Evolutionary conservation across 2,329 filamentous ascomycete genomes (phyloP).

Genomic region (Penicillium sp.): DNA sequence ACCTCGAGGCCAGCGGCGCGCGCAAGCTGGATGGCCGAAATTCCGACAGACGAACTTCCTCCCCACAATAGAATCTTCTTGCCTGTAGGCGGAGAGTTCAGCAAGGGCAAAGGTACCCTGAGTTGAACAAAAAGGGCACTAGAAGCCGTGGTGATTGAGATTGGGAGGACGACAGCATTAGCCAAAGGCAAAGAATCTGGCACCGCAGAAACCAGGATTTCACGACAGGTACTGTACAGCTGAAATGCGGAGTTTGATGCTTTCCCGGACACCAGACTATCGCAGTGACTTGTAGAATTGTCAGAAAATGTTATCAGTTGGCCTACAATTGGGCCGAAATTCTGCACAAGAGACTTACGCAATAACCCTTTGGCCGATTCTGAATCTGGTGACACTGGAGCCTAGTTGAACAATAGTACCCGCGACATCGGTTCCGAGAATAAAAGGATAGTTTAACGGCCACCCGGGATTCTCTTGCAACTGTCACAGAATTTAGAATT

Average conservation of each 20-base stretch:
- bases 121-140: slow-evolving; percentile 35
- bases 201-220: slow-evolving; percentile 29
- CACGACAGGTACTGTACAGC: slow-evolving; percentile 31
- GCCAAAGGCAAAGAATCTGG: slow-evolving; percentile 38
- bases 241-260: slow-evolving; percentile 32
- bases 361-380: slow-evolving; percentile 32
- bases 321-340: no score
- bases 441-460: slow-evolving; percentile 15
- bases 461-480: slow-evolving; percentile 4
- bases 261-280: slow-evolving; percentile 29
- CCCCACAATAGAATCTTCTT: slow-evolving; percentile 49
- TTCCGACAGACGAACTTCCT: slow-evolving; percentile 49
- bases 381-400: slow-evolving; percentile 28
- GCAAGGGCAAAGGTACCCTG: slow-evolving; percentile 27
- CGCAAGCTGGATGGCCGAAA: slow-evolving; percentile 49
- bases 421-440: slow-evolving; percentile 51
- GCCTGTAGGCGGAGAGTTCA: slow-evolving; percentile 17
- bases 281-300: slow-evolving; percentile 11
- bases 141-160: slow-evolving; percentile 39
- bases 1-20: slow-evolving; percentile 44
- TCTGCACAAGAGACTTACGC: slow-evolving; percentile 17
- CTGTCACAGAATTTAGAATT: neutral
- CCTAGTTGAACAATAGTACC: slow-evolving; percentile 53
- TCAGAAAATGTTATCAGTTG: neutral
- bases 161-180: slow-evolving; percentile 42